Base-by-base conservation (phyloP, 768 basidiomycete species). In the Galerina marginata region DNA sequence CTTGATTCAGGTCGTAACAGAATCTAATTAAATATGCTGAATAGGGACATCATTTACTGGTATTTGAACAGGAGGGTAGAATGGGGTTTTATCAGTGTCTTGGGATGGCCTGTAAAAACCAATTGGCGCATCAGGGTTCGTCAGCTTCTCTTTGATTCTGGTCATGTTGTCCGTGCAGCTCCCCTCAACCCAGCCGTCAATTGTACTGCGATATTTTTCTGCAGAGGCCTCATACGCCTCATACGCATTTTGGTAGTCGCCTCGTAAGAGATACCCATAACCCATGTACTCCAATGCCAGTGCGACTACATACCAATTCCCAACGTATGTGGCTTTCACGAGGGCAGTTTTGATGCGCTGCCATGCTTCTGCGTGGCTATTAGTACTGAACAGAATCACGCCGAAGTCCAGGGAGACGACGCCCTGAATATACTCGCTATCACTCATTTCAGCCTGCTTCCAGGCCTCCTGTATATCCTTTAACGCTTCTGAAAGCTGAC, bases 141-240 rank as follows among this genome's bases (percentile, higher is more conserved):
- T 20, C 16, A 26, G 46, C 46, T 60, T 60, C 33, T 50, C 4
- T 11, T 52, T 37, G 36, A 59, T 36, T 39, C 43, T 59, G 1
- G 40, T 49, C 40, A 59, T 52, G 38, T 52, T 59, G n/a, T 52
- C 40, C 50, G 6, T 16, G n/a, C 58, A 52, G 12, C 25, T 42
- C 9, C 9, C 20, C 50, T 52, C 39, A n/a, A 33, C 7, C 29
- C 29, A 33, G 29, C 29, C 29, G 29, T 33, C 29, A 33, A 7
- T 33, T 33, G 29, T 20, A 20, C 20, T 20, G 15, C 16, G 4
- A 37, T 33, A 46, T 3, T 23, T 37, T 11, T 46, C 54, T 6
- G 43, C 43, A 11, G 42, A 40, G 25, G 54, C 43, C 4, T 26
- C 42, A 16, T 54, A 54, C 23, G 54, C 54, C 16, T 9, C n/a